Evolutionary conservation across 2,329 filamentous ascomycete genomes (phyloP).

Genomic region (Fusarium buxicola): DNA sequence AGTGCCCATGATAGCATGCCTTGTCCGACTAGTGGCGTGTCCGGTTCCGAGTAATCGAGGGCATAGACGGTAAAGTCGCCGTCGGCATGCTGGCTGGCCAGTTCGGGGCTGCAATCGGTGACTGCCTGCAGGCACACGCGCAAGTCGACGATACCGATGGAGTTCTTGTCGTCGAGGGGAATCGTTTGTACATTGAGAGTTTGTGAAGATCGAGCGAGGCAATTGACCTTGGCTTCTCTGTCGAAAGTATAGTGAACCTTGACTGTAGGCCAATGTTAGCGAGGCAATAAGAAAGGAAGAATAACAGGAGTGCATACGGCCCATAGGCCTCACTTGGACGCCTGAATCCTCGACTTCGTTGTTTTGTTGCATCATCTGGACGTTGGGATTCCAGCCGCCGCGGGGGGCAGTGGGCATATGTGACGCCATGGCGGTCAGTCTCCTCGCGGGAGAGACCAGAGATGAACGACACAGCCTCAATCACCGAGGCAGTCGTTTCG

Average conservation of each 20-base stretch:
- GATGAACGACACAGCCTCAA: conserved; percentile 20
- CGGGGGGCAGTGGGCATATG: conserved; percentile 50
- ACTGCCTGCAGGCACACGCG: conserved; percentile 89
- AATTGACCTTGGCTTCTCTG: conserved; percentile 86
- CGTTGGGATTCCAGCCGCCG: conserved; percentile 49
- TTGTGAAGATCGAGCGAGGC: conserved; percentile 86
- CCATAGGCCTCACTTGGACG: conserved; percentile 72
- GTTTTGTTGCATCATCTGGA: conserved; percentile 46
- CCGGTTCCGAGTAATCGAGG: conserved; percentile 94
- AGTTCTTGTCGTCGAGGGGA: conserved; percentile 79
- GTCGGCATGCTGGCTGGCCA: conserved; percentile 76
- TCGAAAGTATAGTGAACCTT: conserved; percentile 99
- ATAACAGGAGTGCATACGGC: conserved; percentile 63
- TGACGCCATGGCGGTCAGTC: conserved; percentile 53
- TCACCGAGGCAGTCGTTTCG: conserved; percentile 7
- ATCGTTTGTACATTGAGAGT: conserved; percentile 84
- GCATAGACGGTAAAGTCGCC: conserved; percentile 97
- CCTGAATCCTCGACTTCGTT: conserved; percentile 58
- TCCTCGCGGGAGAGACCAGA: conserved; percentile 41
- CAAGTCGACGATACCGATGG: conserved; percentile 90
- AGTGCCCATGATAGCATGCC: conserved; percentile 92
- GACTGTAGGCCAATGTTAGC: conserved; percentile 65
- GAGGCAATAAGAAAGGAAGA: conserved; percentile 13
- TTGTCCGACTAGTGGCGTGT: conserved; percentile 92
- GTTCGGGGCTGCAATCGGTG: conserved; percentile 82